These are phyloP conservation scores for Bruguiera sexangula DNA, from an alignment of 345 rosid species.

Conservation along the genomic window DNA sequence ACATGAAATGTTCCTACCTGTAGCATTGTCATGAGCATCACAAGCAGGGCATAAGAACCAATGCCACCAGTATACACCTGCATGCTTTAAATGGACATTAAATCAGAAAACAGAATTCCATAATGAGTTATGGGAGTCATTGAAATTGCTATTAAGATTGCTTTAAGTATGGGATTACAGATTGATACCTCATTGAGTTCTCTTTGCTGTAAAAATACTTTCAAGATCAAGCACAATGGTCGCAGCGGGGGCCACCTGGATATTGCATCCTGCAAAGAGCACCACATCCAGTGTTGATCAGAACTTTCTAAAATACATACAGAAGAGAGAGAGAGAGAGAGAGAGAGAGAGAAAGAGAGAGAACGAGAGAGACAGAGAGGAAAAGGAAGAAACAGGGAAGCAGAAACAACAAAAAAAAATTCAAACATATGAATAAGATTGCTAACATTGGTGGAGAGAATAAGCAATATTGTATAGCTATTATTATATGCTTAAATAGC, in stretches of 20 bases:
- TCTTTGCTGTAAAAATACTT: conserved; percentile 93
- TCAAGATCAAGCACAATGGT: conserved; percentile 78
- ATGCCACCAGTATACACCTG: conserved; percentile 94
- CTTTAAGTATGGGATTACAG: background rate
- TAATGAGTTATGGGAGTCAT: background rate
- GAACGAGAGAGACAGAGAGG: too few relatives aligned
- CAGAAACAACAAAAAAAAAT: too few relatives aligned
- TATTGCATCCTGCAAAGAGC: conserved; percentile 55
- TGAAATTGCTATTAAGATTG: too few relatives aligned
- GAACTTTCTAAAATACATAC: background rate
- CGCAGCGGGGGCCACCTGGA: conserved; percentile 69
- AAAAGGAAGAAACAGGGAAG: too few relatives aligned
- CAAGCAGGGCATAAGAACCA: conserved; percentile 88
- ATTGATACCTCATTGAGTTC: conserved; percentile 80
- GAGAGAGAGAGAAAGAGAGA: too few relatives aligned
- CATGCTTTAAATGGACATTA: conserved; percentile 23
- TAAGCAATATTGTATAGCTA: too few relatives aligned
- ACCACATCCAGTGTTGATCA: background rate
- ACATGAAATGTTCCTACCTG: conserved; percentile 42
- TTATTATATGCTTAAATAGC: too few relatives aligned
- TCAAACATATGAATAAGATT: too few relatives aligned
- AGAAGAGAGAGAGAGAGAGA: background rate
- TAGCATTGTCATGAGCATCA: conserved; percentile 82
- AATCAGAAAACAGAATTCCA: conserved; percentile 11
- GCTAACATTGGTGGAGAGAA: too few relatives aligned